A percentile compares a stretch with the other conserved stretches of the same genome.
phyloP scores from a whole-genome alignment of 2,329 filamentous ascomycete species.

The Pseudogymnoascus sp. region DNA sequence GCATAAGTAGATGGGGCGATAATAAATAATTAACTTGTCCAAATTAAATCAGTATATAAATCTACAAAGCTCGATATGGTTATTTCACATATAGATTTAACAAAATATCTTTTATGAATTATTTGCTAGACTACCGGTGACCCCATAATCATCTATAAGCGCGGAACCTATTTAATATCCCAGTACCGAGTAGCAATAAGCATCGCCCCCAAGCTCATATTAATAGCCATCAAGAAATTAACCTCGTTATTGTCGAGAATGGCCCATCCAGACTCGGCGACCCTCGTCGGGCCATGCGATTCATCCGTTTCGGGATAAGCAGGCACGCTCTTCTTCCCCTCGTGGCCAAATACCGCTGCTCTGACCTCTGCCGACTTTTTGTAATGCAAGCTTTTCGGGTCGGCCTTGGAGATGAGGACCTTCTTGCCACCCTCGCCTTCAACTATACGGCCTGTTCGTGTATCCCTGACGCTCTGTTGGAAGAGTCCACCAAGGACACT shows the following conservation, averaged over 20 bases:
- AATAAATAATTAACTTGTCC: not conserved
- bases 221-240: slow-evolving; percentile 82
- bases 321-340: slow-evolving; percentile 39
- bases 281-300: slow-evolving; percentile 24
- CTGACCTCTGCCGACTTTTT: slow-evolving; percentile 35
- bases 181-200: slow-evolving; percentile 36
- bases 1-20: not conserved
- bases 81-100: not conserved
- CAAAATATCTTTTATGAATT: not conserved
- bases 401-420: slow-evolving; percentile 39
- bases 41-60: not conserved
- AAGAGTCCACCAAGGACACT: slow-evolving; percentile 78
- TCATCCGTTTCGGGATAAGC: slow-evolving; percentile 32
- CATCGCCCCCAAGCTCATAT: slow-evolving; percentile 76
- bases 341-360: slow-evolving; percentile 36
- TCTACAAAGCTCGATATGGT: not conserved
- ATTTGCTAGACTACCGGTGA: not conserved
- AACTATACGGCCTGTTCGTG: slow-evolving; percentile 76
- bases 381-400: slow-evolving; percentile 25
- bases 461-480: slow-evolving; percentile 81
- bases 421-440: slow-evolving; percentile 71
- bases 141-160: not conserved
- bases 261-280: slow-evolving; percentile 63
- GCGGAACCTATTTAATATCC: slow-evolving; percentile 10
- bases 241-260: slow-evolving; percentile 92